A percentile compares a stretch with the other conserved stretches of the same genome.
These are phyloP conservation scores for Helicocarpus griseus DNA, from an alignment of 2,329 filamentous ascomycete genomes.

Conservation along the genomic window DNA sequence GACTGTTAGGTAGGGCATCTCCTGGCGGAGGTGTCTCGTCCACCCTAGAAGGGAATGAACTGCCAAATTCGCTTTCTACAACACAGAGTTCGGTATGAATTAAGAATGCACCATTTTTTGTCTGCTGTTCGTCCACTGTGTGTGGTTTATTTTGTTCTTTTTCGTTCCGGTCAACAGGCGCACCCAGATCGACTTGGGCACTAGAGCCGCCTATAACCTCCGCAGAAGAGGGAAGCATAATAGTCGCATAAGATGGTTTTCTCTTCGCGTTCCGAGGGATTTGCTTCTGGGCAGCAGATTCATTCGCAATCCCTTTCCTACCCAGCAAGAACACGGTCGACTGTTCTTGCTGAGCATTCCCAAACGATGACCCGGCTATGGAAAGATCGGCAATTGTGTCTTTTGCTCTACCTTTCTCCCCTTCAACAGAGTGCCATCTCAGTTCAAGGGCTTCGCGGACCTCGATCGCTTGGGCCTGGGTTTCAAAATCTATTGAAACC, in stretches of 20 bases:
- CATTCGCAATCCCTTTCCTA: not conserved
- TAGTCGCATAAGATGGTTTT: slow-evolving; percentile 3
- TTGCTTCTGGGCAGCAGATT: not conserved
- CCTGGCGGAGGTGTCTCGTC: not conserved
- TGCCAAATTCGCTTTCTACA: not conserved
- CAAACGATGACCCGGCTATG: too few relatives aligned
- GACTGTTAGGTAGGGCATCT: too few relatives aligned
- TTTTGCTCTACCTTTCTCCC: not conserved
- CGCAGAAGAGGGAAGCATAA: slow-evolving; percentile 3
- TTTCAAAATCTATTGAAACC: slow-evolving; percentile 1
- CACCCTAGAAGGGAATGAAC: not conserved
- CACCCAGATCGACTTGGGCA: not conserved
- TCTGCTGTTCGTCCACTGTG: not conserved
- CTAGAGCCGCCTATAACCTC: slow-evolving; percentile 4
- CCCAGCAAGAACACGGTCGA: not conserved
- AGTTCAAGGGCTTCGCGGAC: not conserved
- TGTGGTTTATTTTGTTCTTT: not conserved
- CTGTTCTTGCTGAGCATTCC: too few relatives aligned
- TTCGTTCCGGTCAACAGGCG: not conserved
- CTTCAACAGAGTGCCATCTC: not conserved
- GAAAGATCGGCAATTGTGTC: not conserved
- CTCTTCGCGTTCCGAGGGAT: not conserved
- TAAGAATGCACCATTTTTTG: not conserved
- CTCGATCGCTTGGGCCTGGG: not conserved
- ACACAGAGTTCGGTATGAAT: not conserved